Evolutionary conservation across 129 eudicot species (phyloP), one percentile per base, ranked within the genome.

Genomic region (Lactuca saligna): DNA sequence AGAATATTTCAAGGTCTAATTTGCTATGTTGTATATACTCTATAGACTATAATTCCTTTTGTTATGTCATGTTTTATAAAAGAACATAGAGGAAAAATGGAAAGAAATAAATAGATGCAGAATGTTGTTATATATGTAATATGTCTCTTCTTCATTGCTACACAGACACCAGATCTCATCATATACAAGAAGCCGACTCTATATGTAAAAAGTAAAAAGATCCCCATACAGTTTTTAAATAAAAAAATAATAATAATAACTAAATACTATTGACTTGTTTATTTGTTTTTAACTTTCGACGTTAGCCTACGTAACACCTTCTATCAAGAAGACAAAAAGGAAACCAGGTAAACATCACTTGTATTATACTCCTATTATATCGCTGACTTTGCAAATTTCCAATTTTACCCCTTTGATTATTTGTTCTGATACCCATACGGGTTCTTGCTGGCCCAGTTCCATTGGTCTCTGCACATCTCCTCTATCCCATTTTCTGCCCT

Each of bases 371-470:
- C 72, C 61, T 54, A 68, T 63, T 54, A 68, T 63, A 42, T 33
- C 37, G 4, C 38, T 75, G 63, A 60, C 69, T 37, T 25, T 49
- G 38, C 54, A 68, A 75, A 33, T 54, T 57, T 74, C 66, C 49
- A 53, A 63, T 49, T 39, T 54, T n/a, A 63, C 54, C 54, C 54
- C 17, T 61, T 53, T 58, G 66, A 31, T 54, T 50, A 66, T 60
- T 59, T 60, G 38, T 35, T 75, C 63, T 59, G 80, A 34, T 92
- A 92, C 67, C 98, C 98, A 42, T 86, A 88, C 0, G 98, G 98
- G 68, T 92, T 91, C 80, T 88, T 88, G 87, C 94, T 91, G 17
- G 96, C 96, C 98, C 98, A 91, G 69, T 91, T 91, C 98, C 98
- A 91, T 67, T 82, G 98, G 79, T 88, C 98, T 61, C 87, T 60